These are phyloP conservation scores for Phlebopus sp. DNA, from an alignment of 1,284 basidiomycete species.

Conservation along the genomic window DNA sequence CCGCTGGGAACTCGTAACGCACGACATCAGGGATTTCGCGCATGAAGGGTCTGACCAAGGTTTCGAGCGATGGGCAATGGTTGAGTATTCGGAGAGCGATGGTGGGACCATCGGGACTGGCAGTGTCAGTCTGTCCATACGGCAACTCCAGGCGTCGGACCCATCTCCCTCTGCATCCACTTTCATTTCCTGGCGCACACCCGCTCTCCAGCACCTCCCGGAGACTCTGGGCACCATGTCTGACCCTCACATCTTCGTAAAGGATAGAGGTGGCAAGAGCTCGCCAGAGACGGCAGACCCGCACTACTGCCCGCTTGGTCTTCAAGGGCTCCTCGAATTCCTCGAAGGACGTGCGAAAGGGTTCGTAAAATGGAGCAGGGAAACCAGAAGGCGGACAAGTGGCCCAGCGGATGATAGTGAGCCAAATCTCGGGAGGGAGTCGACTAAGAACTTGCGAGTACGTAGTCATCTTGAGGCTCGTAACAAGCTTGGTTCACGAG, in stretches of 20 bases:
- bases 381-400: constrained; percentile 30
- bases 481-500: not conserved
- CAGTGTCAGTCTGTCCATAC: constrained; percentile 49
- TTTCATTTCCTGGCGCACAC: constrained; percentile 17
- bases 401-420: constrained; percentile 47
- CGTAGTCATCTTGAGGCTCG: not conserved
- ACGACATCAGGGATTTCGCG: constrained; percentile 26
- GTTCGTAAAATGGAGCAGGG: constrained; percentile 34
- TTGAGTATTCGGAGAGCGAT: constrained; percentile 44
- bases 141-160: constrained; percentile 58
- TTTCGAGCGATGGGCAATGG: constrained; percentile 49
- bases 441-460: constrained; percentile 8
- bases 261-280: constrained; percentile 42
- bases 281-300: constrained; percentile 58
- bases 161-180: constrained; percentile 36
- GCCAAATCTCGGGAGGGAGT: constrained; percentile 53
- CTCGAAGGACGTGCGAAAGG: constrained; percentile 39
- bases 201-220: constrained; percentile 27
- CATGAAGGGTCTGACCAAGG: constrained; percentile 50
- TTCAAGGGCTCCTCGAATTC: constrained; percentile 16
- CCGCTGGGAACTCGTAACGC: constrained; percentile 54
- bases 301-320: constrained; percentile 42
- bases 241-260: constrained; percentile 53
- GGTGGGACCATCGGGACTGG: constrained; percentile 27
- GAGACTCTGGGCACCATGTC: constrained; percentile 30